phyloP scores from a whole-genome alignment of 371 early-diverging fungal genomes.

The Zancudomyces culisetae region DNA sequence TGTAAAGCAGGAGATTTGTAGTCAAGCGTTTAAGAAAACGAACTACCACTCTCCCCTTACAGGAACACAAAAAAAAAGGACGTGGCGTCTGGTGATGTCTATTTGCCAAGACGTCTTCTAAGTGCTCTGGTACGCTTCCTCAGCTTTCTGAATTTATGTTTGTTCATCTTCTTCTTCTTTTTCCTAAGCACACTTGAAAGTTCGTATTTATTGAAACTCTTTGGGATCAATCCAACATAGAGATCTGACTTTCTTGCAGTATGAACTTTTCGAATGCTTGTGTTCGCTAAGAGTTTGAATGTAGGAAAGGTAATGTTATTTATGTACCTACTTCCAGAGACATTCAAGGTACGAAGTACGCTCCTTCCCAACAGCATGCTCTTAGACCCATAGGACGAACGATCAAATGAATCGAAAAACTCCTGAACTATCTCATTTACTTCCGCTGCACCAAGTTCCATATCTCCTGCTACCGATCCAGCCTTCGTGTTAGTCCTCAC shows the following conservation, averaged over 20 bases:
- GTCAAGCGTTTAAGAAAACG: no score
- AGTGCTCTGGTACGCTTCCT: constrained; percentile 58
- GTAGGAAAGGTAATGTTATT: no score
- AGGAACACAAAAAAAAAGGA: no score
- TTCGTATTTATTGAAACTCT: constrained; percentile 5
- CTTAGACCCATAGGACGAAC: not conserved
- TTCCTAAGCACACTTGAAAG: constrained; percentile 54
- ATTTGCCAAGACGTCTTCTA: constrained; percentile 55
- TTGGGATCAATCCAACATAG: not conserved
- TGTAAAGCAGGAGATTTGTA: no score
- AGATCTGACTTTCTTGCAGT: constrained; percentile 5
- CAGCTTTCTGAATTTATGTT: constrained; percentile 69
- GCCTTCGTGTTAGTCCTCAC: constrained; percentile 7
- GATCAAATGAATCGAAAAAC: constrained; percentile 16
- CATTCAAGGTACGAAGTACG: constrained; percentile 4
- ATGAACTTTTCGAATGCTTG: constrained; percentile 1
- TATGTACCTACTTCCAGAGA: constrained; percentile 1
- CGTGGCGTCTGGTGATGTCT: no score
- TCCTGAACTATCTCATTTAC: constrained; percentile 14
- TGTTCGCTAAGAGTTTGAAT: constrained; percentile 6
- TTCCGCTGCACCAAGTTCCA: constrained; percentile 3
- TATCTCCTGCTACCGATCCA: constrained; percentile 5
- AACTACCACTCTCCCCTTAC: no score
- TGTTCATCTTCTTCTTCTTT: constrained; percentile 68
- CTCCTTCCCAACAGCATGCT: not conserved